Evolutionary conservation across 345 rosid species (phyloP).

Genomic region (Luvunga scandens): DNA sequence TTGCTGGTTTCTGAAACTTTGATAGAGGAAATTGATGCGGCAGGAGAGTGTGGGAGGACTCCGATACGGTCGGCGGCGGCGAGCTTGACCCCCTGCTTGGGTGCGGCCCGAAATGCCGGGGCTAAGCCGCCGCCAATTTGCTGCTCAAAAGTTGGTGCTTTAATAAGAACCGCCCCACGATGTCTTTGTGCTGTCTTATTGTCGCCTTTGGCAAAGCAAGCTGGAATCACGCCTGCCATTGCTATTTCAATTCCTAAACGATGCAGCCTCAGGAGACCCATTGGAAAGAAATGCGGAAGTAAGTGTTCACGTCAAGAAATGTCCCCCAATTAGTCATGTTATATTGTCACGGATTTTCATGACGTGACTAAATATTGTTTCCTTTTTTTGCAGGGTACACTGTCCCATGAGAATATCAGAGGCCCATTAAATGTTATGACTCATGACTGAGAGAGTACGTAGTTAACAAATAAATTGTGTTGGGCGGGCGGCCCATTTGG

Average conservation of each 20-base stretch:
- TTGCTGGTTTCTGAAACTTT: conserved; percentile 25
- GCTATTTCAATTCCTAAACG: conserved; percentile 78
- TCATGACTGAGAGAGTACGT: no score
- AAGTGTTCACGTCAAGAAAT: no score
- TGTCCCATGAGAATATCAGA: conserved; percentile 22
- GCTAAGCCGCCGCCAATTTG: conserved; percentile 59
- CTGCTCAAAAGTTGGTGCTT: conserved; percentile 64
- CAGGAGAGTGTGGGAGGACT: conserved; percentile 70
- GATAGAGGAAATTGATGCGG: conserved; percentile 29
- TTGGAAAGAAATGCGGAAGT: conserved; percentile 88
- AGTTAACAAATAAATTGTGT: not conserved
- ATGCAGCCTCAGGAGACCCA: conserved; percentile 71
- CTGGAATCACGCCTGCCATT: conserved; percentile 71
- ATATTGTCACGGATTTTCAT: no score
- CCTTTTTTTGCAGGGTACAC: conserved; percentile 33
- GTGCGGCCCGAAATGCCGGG: conserved; percentile 52
- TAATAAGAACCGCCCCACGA: conserved; percentile 62
- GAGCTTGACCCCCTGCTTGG: conserved; percentile 71
- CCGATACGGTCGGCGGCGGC: conserved; percentile 66
- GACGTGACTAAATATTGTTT: not conserved
- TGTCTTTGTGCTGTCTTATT: conserved; percentile 75
- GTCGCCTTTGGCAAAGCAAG: conserved; percentile 77
- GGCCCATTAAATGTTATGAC: not conserved
- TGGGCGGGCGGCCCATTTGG: not conserved
- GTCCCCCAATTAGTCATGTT: no score